Conservation (phyloP, 306 rosid genomes). For the Pyrus bretschneideri region DNA sequence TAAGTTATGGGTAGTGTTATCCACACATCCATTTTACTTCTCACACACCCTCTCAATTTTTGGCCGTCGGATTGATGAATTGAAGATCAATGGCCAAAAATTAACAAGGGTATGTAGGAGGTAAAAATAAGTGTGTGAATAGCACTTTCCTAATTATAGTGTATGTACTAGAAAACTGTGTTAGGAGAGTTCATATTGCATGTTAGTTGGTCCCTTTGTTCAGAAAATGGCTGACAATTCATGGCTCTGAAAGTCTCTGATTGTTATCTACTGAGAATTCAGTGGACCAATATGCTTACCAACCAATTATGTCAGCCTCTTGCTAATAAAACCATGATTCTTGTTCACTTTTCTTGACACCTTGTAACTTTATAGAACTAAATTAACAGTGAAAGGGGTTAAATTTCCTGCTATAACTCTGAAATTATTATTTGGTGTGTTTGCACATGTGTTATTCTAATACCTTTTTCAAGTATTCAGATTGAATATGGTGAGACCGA, state of each 20-base stretch:
- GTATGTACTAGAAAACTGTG: neutral
- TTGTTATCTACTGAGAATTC: neutral
- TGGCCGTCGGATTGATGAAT: too few relatives aligned
- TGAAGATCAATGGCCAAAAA: too few relatives aligned
- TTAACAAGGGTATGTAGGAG: too few relatives aligned
- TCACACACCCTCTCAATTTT: too few relatives aligned
- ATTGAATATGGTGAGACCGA: slow-evolving; percentile 94
- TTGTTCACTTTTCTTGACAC: neutral
- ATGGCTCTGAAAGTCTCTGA: neutral
- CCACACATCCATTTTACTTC: too few relatives aligned
- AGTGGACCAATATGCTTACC: neutral
- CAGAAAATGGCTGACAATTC: neutral
- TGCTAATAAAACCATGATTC: neutral
- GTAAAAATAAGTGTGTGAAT: too few relatives aligned
- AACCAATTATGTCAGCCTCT: neutral
- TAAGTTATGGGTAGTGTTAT: neutral
- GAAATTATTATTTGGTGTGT: neutral
- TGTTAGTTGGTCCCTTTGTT: neutral
- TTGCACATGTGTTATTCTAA: slow-evolving; percentile 9
- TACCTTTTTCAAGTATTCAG: slow-evolving; percentile 38
- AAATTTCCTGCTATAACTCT: neutral
- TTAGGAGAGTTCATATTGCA: neutral
- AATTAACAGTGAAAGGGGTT: neutral
- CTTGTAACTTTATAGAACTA: neutral
- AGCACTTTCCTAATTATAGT: neutral